Base-by-base conservation (phyloP, 768 basidiomycete species). In the Tephrocybe sp. region DNA sequence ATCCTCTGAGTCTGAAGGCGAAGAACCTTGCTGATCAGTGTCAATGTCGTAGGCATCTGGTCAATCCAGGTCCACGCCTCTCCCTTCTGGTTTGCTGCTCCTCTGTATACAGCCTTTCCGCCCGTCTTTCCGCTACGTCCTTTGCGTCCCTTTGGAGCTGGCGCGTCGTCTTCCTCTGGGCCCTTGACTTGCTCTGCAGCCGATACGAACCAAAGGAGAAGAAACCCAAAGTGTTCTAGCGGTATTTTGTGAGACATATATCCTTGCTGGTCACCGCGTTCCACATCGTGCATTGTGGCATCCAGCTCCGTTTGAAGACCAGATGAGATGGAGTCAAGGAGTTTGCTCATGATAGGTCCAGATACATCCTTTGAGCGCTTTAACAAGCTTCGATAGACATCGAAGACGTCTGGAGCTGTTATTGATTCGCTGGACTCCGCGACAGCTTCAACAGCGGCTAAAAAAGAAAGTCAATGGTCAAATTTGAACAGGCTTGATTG, bases 141-240 rank as follows among this genome's bases (percentile, higher is more conserved):
- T 54, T 77, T 80, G 53, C 75, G 75, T 7, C 74, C 62, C 55
- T 81, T 84, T 1, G 76, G 65, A 20, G 72, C 71, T 15, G 36
- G 53, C 4, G 32, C 79, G 4, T 72, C 75, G 15, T 68, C 75
- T 14, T 70, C 72, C 17, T 73, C 79, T 11, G 74, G 63, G 5
- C 72, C 72, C 38, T 86, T 88, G 52, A 87, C 81, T 58, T 86
- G 88, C 68, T 96, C 93, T 1, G 85, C 88, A 0, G 85, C 85
- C 10, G 73, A 70, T 14, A 91, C 88, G 64, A 95, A 95, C 94
- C 94, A 98, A 54, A 86, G 78, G n/a, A 97, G 69, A 21, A 98
- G 73, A 65, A 98, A 98, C 6, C 88, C 89, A 66, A 92, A 98
- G 76, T 90, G 85, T 66, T 98, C 97, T 53, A 99, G 75, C 0